Conservation (phyloP, 371 early-diverging fungal species). For the Syncephalis fuscata region DNA sequence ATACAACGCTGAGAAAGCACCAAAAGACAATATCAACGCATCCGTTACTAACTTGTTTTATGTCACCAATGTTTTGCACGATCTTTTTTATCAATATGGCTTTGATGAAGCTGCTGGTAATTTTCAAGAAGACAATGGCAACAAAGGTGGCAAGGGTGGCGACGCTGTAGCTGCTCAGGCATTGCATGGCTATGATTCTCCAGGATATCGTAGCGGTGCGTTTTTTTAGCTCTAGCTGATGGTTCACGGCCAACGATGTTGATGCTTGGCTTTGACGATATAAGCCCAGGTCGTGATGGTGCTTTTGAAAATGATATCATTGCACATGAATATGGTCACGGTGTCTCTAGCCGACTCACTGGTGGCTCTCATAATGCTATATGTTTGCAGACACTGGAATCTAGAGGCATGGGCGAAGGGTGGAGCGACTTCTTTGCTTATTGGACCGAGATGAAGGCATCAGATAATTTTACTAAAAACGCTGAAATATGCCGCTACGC, state of each 20-base stretch:
- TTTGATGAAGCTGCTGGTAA: slow-evolving; percentile 88
- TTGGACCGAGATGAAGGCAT: slow-evolving; percentile 43
- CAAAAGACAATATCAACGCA: slow-evolving; percentile 63
- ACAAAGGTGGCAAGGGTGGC: slow-evolving; percentile 51
- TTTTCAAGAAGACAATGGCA: slow-evolving; percentile 84
- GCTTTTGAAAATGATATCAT: slow-evolving; percentile 67
- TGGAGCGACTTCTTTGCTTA: slow-evolving; percentile 38
- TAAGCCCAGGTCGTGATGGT: slow-evolving; percentile 17
- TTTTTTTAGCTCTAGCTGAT: slow-evolving; percentile 16
- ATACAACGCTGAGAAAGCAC: slow-evolving; percentile 42
- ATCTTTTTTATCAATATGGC: slow-evolving; percentile 78
- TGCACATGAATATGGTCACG: slow-evolving; percentile 44
- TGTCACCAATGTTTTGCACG: slow-evolving; percentile 23
- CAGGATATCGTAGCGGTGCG: slow-evolving; percentile 26
- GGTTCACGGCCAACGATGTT: slow-evolving; percentile 17
- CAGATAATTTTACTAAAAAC: slow-evolving; percentile 31
- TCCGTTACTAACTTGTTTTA: slow-evolving; percentile 61
- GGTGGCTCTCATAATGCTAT: slow-evolving; percentile 28
- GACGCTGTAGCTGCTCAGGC: slow-evolving; percentile 94
- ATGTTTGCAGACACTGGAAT: slow-evolving; percentile 11
- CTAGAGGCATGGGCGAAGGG: slow-evolving; percentile 22
- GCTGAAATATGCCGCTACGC: slow-evolving; percentile 65
- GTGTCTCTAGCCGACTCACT: slow-evolving; percentile 28
- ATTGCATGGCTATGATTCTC: slow-evolving; percentile 49
- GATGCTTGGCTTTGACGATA: slow-evolving; percentile 19